Evolutionary conservation across 1,139 yeast species (phyloP).

Genomic region (Taiozyma sp.): DNA sequence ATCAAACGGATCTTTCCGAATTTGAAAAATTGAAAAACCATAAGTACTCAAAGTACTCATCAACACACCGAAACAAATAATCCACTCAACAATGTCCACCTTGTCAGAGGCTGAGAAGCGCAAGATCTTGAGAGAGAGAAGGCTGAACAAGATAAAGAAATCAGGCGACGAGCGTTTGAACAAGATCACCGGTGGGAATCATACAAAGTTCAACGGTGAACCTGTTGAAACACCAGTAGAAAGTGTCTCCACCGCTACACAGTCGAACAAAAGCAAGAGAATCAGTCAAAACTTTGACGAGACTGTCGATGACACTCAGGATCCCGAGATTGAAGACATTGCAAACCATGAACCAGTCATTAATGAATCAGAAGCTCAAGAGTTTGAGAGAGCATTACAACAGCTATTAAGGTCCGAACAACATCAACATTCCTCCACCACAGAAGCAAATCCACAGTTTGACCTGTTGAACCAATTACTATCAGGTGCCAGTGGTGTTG

Average conservation of each 20-base stretch:
- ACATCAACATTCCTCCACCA: slow-evolving; percentile 4
- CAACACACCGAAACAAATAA: not conserved
- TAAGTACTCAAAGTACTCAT: not conserved
- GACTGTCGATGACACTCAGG: slow-evolving; percentile 10
- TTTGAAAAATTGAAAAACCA: not conserved
- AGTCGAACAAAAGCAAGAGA: slow-evolving; percentile 11
- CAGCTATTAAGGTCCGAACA: slow-evolving; percentile 8
- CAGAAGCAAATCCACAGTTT: slow-evolving; percentile 4
- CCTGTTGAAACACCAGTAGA: no score
- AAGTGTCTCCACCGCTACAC: no score
- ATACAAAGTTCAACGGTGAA: not conserved
- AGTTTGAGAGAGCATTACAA: slow-evolving; percentile 8
- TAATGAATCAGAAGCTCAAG: slow-evolving; percentile 3
- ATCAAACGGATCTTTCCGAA: no score
- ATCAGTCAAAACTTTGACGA: slow-evolving; percentile 16
- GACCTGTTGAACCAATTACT: slow-evolving; percentile 7
- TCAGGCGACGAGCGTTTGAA: slow-evolving; percentile 50
- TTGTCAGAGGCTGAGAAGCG: slow-evolving; percentile 58
- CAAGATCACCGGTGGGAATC: slow-evolving; percentile 37
- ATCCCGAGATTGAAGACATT: slow-evolving; percentile 12
- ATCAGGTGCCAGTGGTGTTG: not conserved
- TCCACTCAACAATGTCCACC: not conserved
- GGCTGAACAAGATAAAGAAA: slow-evolving; percentile 61
- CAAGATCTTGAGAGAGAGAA: slow-evolving; percentile 55
- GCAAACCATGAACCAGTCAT: not conserved